phyloP scores from a whole-genome alignment of 2,329 filamentous ascomycete species.

The Sporothrix phasma region DNA sequence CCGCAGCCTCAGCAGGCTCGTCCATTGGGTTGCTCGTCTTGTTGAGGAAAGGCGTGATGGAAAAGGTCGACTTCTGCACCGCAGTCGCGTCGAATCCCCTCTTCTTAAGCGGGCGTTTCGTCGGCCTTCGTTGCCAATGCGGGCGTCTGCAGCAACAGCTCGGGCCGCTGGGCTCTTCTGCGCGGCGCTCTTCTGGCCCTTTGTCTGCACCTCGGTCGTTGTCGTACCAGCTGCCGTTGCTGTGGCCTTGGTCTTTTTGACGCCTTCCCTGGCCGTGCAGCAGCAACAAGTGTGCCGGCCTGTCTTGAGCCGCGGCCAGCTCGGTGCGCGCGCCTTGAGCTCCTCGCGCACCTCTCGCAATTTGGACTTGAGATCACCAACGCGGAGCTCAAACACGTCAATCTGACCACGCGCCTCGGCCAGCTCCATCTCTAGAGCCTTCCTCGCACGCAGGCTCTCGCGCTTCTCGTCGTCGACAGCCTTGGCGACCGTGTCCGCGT shows the following conservation, averaged over 20 bases:
- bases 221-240: conserved; percentile 26
- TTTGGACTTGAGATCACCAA: conserved; percentile 60
- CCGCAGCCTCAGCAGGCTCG: conserved; percentile 22
- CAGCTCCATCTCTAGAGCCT: conserved; percentile 42
- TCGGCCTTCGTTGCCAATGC: conserved; percentile 22
- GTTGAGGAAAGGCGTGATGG: conserved; percentile 88
- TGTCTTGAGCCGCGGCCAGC: conserved; percentile 25
- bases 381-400: conserved; percentile 57
- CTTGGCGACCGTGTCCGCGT: conserved; percentile 27
- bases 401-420: conserved; percentile 53
- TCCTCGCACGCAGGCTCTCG: conserved; percentile 37
- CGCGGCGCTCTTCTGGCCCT: conserved; percentile 35
- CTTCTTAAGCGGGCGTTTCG: conserved; percentile 43
- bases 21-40: conserved; percentile 44
- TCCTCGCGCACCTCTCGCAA: conserved; percentile 60
- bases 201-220: conserved; percentile 14
- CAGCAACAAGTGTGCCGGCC: conserved; percentile 28
- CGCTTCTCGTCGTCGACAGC: conserved; percentile 32
- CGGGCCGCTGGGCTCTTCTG: conserved; percentile 36
- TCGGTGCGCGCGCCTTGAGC: conserved; percentile 51
- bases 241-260: conserved; percentile 21
- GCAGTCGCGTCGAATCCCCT: conserved; percentile 47
- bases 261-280: conserved; percentile 6
- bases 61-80: conserved; percentile 86
- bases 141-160: conserved; percentile 39